Conservation (phyloP, 257 asterid genomes). For the Marsdenia floribunda region DNA sequence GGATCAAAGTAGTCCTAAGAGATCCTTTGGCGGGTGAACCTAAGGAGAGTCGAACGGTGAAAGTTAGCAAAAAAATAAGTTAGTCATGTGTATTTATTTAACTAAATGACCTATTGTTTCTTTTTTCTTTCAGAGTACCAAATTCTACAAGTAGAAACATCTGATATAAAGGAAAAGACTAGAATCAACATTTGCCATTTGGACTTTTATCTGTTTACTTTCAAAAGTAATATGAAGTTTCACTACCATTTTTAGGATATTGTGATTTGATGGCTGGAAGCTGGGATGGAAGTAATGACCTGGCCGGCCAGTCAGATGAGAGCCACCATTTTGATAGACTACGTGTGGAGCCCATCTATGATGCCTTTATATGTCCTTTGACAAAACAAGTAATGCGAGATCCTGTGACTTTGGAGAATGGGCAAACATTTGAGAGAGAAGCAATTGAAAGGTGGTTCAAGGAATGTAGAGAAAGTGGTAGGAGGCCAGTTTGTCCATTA, state of each 20-base stretch:
- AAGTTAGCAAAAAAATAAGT: not conserved
- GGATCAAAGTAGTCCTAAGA: not conserved
- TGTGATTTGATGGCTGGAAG: conserved; percentile 62
- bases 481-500: conserved; percentile 68
- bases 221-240: not conserved
- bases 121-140: not conserved
- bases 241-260: conserved; percentile 28
- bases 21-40: not conserved
- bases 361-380: conserved; percentile 79
- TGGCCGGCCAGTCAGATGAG: conserved; percentile 66
- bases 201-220: not conserved
- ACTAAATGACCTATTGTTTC: not conserved
- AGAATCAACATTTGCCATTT: not conserved
- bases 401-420: conserved; percentile 83
- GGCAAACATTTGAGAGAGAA: conserved; percentile 87
- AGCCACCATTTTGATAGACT: conserved; percentile 72
- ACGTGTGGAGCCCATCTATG: conserved; percentile 77
- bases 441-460: conserved; percentile 90
- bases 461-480: conserved; percentile 64
- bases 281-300: conserved; percentile 60
- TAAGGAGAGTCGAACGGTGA: not conserved
- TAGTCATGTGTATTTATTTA: not conserved
- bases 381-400: conserved; percentile 90
- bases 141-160: not conserved
- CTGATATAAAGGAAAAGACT: not conserved